Evolutionary conservation across 148 eudicot genomes (phyloP).

Genomic region (Nepenthes gracilis): DNA sequence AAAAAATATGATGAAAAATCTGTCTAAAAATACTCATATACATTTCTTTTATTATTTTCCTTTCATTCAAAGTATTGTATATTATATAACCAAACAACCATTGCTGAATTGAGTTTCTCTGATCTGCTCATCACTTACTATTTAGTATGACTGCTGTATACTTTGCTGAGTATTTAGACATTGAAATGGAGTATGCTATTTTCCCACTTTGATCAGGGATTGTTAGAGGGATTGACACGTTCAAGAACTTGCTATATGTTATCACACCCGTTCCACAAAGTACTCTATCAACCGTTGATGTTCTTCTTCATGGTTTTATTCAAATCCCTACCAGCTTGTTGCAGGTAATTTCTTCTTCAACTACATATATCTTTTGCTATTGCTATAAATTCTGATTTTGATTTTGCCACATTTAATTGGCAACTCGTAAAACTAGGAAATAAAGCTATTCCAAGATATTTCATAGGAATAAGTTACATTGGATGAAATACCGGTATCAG

Average conservation of each 20-base stretch:
- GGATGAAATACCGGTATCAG: too few relatives aligned
- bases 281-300: conserved; percentile 52
- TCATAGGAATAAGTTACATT: too few relatives aligned
- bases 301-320: conserved; percentile 72
- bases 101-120: too few relatives aligned
- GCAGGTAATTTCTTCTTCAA: conserved; percentile 38
- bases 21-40: too few relatives aligned
- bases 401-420: not conserved
- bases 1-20: too few relatives aligned
- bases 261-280: conserved; percentile 71
- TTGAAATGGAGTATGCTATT: not conserved
- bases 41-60: too few relatives aligned
- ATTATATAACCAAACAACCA: too few relatives aligned
- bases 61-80: too few relatives aligned
- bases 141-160: not conserved
- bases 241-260: conserved; percentile 39
- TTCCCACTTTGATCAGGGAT: conserved; percentile 34
- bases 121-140: not conserved
- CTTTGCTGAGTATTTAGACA: not conserved
- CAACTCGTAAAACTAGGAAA: not conserved
- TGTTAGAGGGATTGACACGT: conserved; percentile 57
- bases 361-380: not conserved
- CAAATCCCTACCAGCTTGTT: conserved; percentile 62
- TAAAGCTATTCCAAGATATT: too few relatives aligned
- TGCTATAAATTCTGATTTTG: not conserved